Evolutionary conservation across 495 filamentous ascomycete genomes (phyloP), one percentile per base, ranked within the genome.

Genomic region (Sordaria brevicollis): DNA sequence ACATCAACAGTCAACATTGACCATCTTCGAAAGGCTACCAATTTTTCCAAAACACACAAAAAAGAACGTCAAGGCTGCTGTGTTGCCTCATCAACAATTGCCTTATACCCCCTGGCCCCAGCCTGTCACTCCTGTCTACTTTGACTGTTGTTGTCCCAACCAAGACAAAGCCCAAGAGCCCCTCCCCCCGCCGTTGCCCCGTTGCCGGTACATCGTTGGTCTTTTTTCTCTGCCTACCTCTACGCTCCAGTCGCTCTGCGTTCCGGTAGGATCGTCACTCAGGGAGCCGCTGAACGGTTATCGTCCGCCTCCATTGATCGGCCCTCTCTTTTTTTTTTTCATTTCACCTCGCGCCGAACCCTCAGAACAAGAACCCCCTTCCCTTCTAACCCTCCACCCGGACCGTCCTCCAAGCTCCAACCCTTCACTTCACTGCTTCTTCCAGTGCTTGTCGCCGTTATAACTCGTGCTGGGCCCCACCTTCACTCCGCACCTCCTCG

Each of bases 401-500:
- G 15, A 29, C 65, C 19, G n/a, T 31, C 66, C 37, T 38, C 33
- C 66, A 67, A 35, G 35, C 66, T 36, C 66, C 66, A 49, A 43
- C n/a, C 43, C 43, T 54, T n/a, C n/a, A n/a, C n/a, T n/a, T n/a
- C n/a, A n/a, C n/a, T n/a, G n/a, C n/a, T n/a, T 25, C n/a, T 43
- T 49, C 39, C 67, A 10, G 67, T 68, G 36, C 19, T 57, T 35
- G 67, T 35, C 67, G 25, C 49, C 49, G 49, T 68, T 43, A n/a
- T 39, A 41, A 29, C 13, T 65, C 25, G 57, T 34, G 65, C 41
- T 17, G 41, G 66, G 35, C 33, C 69, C 70, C 72, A 71, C 67
- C 73, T 25, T 67, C 66, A 68, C 69, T 67, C 68, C 67, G 49
- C 71, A 65, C 57, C 43, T 41, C 65, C 37, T 31, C 39, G 43